Percentiles rank a stretch among this genome's conserved stretches.
phyloP scores from a whole-genome alignment of 345 rosid species.

The Sisymbrium altissimum region DNA sequence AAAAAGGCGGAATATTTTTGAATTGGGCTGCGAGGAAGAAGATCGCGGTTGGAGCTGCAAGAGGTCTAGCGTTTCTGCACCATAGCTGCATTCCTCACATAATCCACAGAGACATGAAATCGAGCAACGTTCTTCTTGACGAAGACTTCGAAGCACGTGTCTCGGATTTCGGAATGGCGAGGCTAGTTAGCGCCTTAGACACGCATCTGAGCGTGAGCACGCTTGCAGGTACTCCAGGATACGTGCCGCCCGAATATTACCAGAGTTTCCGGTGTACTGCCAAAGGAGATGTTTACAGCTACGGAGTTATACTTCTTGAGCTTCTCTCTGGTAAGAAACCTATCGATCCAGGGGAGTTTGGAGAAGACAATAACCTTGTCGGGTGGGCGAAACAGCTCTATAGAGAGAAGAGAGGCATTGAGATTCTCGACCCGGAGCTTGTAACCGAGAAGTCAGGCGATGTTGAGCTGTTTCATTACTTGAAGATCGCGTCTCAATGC shows the following conservation, averaged over 20 bases:
- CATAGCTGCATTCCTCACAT: slow-evolving; percentile 99
- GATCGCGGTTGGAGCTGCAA: slow-evolving; percentile 86
- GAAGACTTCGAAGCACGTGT: slow-evolving; percentile 91
- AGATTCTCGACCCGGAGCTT: slow-evolving; percentile 69
- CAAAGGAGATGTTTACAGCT: slow-evolving; percentile 95
- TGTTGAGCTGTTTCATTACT: slow-evolving; percentile 63
- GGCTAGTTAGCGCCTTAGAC: slow-evolving; percentile 85
- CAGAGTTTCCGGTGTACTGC: slow-evolving; percentile 96
- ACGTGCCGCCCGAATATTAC: slow-evolving; percentile 94
- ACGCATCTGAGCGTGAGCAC: slow-evolving; percentile 98
- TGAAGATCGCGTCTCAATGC: slow-evolving; percentile 81
- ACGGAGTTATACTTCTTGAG: slow-evolving; percentile 88
- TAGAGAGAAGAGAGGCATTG: slow-evolving; percentile 58
- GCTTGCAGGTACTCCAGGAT: slow-evolving; percentile 98
- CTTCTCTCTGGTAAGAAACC: slow-evolving; percentile 95
- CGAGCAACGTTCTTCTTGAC: slow-evolving; percentile 91
- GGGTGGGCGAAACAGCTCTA: slow-evolving; percentile 95
- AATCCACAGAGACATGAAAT: slow-evolving; percentile 96
- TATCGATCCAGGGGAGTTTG: slow-evolving; percentile 73
- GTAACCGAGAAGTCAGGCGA: slow-evolving; percentile 45
- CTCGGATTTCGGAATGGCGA: slow-evolving; percentile 97
- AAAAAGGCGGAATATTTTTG: slow-evolving; percentile 49
- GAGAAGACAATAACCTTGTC: slow-evolving; percentile 88
- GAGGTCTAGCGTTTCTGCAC: slow-evolving; percentile 97
- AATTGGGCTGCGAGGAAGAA: slow-evolving; percentile 85